These are phyloP conservation scores for Coemansia sp. DNA, from an alignment of 192 early-diverging fungal species.

Conservation along the genomic window DNA sequence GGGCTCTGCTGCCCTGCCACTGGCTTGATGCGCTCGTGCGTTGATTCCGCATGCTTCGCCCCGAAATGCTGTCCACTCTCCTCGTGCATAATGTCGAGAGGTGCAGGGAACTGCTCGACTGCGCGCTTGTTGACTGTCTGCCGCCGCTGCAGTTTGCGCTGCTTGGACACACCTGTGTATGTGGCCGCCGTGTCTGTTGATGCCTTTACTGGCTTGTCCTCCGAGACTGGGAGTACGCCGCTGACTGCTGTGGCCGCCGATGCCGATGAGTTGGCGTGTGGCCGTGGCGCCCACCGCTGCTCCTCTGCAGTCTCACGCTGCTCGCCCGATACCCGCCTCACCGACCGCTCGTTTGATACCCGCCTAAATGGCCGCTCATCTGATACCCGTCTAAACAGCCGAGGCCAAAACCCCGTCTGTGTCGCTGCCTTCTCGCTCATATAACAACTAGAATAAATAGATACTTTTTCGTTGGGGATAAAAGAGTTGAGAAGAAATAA, in stretches of 20 bases:
- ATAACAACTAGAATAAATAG: neutral
- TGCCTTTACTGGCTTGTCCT: neutral
- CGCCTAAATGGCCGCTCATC: neutral
- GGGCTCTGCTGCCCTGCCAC: neutral
- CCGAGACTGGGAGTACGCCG: neutral
- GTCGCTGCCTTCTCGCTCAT: constrained; percentile 7
- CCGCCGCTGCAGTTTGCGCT: constrained; percentile 7
- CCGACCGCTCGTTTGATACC: neutral
- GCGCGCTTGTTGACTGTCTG: neutral
- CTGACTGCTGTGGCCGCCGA: constrained; percentile 34
- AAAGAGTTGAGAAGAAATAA: neutral
- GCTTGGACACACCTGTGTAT: neutral
- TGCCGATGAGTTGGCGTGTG: constrained; percentile 34
- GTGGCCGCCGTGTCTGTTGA: neutral
- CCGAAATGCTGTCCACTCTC: constrained; percentile 7
- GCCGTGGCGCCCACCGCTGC: constrained; percentile 13
- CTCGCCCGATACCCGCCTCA: neutral
- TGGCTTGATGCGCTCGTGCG: constrained; percentile 4
- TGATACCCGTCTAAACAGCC: constrained; percentile 13
- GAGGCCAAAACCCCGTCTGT: constrained; percentile 25
- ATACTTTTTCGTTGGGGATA: neutral
- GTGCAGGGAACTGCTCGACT: constrained; percentile 1
- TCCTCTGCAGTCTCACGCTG: neutral
- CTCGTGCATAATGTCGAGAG: constrained; percentile 3
- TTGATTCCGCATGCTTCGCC: neutral